phyloP scores from a whole-genome alignment of 139 green algal genomes.

The Pseudopediastrum boryanum region DNA sequence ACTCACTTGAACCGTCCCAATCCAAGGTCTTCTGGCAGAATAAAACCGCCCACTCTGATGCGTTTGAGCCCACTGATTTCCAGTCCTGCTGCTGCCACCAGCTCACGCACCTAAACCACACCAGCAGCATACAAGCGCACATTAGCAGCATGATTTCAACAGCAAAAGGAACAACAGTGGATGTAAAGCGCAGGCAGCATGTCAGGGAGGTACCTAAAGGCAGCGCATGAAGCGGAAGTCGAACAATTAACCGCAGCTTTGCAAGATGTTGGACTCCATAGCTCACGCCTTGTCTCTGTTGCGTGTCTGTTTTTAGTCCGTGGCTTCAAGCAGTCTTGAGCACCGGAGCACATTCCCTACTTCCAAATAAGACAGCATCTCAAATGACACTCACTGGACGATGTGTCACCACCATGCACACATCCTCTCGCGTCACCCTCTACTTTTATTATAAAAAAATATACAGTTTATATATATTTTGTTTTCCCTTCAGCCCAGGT shows the following conservation, averaged over 20 bases:
- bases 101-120: slow-evolving; percentile 67
- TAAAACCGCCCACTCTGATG: slow-evolving; percentile 80
- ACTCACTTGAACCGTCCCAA: slow-evolving; percentile 66
- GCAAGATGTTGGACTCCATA: not conserved
- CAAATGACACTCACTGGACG: too few species aligned
- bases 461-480: too few species aligned
- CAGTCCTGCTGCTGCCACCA: slow-evolving; percentile 73
- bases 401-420: too few species aligned
- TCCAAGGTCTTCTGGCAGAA: slow-evolving; percentile 68
- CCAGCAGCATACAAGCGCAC: not conserved
- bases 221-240: not conserved
- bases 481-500: too few species aligned
- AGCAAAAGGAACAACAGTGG: not conserved
- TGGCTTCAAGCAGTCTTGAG: too few species aligned
- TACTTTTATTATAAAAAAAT: too few species aligned
- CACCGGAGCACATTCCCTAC: too few species aligned
- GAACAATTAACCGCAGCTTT: not conserved
- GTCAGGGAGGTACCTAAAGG: not conserved
- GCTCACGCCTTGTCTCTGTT: too few species aligned
- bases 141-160: not conserved
- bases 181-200: not conserved
- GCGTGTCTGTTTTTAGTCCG: too few species aligned
- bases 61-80: slow-evolving; percentile 79
- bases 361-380: too few species aligned
- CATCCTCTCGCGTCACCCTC: too few species aligned